These are phyloP conservation scores for Diaporthe citri DNA, from an alignment of 2,329 filamentous ascomycete genomes.

Conservation along the genomic window DNA sequence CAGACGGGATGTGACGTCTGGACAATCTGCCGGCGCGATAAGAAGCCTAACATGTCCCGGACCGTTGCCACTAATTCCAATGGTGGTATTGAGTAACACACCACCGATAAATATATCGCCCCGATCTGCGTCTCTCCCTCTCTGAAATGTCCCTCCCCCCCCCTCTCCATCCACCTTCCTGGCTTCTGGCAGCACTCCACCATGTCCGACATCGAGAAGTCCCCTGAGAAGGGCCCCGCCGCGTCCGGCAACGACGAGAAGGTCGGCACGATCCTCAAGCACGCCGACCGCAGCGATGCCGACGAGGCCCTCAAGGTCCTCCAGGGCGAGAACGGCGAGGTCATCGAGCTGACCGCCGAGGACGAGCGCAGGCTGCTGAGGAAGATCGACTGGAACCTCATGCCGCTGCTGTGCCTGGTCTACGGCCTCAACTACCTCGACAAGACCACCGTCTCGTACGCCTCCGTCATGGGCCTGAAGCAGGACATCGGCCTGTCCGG, in stretches of 20 bases:
- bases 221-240: conserved; percentile 35
- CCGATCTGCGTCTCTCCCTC: neutral
- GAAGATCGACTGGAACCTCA: conserved; percentile 61
- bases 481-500: conserved; percentile 71
- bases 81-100: conserved; percentile 5
- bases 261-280: conserved; percentile 45
- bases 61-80: neutral
- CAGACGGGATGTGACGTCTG: conserved; percentile 9
- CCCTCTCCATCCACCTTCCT: neutral
- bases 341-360: conserved; percentile 53
- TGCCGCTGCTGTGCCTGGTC: conserved; percentile 67
- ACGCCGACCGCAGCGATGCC: conserved; percentile 54
- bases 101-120: neutral
- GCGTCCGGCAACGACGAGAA: conserved; percentile 16
- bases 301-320: conserved; percentile 59
- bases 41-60: conserved; percentile 7
- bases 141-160: neutral
- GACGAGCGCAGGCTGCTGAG: conserved; percentile 55
- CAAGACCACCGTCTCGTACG: conserved; percentile 59
- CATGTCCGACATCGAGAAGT: conserved; percentile 41
- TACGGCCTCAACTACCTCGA: conserved; percentile 71
- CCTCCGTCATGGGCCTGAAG: conserved; percentile 66
- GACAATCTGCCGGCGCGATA: conserved; percentile 30
- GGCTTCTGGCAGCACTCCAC: neutral
- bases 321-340: conserved; percentile 49